phyloP scores from a whole-genome alignment of 2,329 filamentous ascomycete genomes.

The Epichloe aotearoae region DNA sequence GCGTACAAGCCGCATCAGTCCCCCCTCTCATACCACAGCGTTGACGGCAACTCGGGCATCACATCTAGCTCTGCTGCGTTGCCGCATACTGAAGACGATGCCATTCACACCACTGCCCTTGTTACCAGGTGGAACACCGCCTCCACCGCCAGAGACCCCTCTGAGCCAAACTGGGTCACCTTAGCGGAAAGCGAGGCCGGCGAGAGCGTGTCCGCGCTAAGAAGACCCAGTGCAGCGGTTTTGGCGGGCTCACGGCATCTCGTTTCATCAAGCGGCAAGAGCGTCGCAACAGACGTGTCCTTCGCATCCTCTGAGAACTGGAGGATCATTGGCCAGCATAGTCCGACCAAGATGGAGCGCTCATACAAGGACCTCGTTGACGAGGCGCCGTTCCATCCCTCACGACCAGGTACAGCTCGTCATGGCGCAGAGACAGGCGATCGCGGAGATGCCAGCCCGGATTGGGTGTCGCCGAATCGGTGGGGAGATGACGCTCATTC shows the following conservation, averaged over 20 bases:
- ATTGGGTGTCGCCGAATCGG: conserved; percentile 6
- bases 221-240: conserved; percentile 10
- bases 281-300: conserved; percentile 16
- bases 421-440: conserved; percentile 8
- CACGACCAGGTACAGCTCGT: conserved; percentile 14
- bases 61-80: conserved; percentile 23
- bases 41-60: conserved; percentile 16
- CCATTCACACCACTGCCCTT: background rate
- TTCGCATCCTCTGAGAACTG: conserved; percentile 26
- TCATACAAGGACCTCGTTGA: conserved; percentile 22
- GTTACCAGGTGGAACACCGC: conserved; percentile 6
- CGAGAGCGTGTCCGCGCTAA: conserved; percentile 14
- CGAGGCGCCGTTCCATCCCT: conserved; percentile 25
- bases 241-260: conserved; percentile 9
- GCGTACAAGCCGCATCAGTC: conserved; percentile 6
- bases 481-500: conserved; percentile 5
- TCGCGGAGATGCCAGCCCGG: conserved; percentile 2
- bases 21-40: conserved; percentile 10
- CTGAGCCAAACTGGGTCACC: conserved; percentile 10
- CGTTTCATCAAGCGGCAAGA: conserved; percentile 9
- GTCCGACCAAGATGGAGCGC: conserved; percentile 15
- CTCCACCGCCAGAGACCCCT: conserved; percentile 2
- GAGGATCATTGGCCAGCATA: conserved; percentile 15
- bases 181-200: conserved; percentile 11
- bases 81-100: conserved; percentile 7